A percentile compares a stretch with the other conserved stretches of the same genome.
Conservation (phyloP, 225 moss, liverwort and hornwort species). For the Bryum argenteum region DNA sequence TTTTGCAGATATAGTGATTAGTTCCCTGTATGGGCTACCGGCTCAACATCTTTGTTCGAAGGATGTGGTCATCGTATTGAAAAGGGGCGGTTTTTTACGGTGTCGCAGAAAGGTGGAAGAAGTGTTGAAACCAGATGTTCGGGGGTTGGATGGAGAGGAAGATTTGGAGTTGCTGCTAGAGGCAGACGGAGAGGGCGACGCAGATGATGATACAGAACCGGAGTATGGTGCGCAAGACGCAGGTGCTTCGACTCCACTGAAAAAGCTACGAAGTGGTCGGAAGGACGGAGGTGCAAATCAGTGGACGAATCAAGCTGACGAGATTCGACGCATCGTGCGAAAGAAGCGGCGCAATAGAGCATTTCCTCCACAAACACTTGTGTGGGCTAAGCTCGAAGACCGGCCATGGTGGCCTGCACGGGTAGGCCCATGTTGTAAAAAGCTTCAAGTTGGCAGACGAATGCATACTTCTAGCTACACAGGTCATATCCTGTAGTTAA, state of each 20-base stretch:
- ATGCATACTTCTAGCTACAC: conserved; percentile 4
- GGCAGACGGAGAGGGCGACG: conserved; percentile 35
- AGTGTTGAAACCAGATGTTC: conserved; percentile 33
- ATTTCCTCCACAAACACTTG: conserved; percentile 74
- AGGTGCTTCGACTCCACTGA: conserved; percentile 60
- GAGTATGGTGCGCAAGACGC: conserved; percentile 48
- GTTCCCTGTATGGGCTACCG: background rate
- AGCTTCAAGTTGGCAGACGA: conserved; percentile 1
- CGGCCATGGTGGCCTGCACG: conserved; percentile 96
- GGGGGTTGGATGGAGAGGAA: conserved; percentile 39
- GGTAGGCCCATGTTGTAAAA: conserved; percentile 46
- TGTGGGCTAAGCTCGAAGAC: conserved; percentile 88
- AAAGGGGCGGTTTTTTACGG: background rate
- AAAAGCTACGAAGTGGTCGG: conserved; percentile 91
- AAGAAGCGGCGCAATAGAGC: conserved; percentile 70
- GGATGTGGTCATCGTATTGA: conserved; percentile 1
- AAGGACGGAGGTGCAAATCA: conserved; percentile 84
- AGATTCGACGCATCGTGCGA: conserved; percentile 76
- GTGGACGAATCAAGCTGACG: conserved; percentile 82
- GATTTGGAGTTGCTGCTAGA: conserved; percentile 34
- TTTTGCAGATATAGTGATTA: background rate
- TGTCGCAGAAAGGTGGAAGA: conserved; percentile 52
- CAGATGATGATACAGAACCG: conserved; percentile 40
- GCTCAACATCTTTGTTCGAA: background rate
- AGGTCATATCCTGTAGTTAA: background rate